Evolutionary conservation across 2,329 filamentous ascomycete species (phyloP).

Genomic region (Sporothrix globosa): DNA sequence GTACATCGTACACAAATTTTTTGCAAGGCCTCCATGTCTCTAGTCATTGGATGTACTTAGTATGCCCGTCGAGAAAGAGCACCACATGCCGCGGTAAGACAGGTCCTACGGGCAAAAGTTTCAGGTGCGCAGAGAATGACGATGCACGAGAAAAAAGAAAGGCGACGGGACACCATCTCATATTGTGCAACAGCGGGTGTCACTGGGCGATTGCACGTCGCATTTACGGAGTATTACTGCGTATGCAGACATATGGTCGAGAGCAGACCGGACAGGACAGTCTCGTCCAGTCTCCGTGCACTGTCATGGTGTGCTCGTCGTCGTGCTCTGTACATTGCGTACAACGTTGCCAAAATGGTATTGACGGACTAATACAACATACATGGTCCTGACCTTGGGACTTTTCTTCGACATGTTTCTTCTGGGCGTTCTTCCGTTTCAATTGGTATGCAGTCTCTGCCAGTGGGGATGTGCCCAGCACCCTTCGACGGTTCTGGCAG

Average conservation of each 20-base stretch:
- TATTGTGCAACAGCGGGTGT: neutral
- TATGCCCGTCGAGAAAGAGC: neutral
- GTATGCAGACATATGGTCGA: no score
- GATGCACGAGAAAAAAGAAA: neutral
- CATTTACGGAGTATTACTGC: no score
- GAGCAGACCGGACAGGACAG: neutral
- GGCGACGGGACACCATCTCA: conserved; percentile 1
- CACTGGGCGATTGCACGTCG: neutral
- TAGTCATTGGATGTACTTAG: neutral
- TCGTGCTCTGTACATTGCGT: neutral
- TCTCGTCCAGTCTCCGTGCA: neutral
- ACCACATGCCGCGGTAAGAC: conserved; percentile 21
- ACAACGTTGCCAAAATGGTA: neutral
- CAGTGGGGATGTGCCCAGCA: neutral
- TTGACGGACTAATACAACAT: no score
- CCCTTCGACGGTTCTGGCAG: neutral
- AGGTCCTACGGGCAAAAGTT: conserved; percentile 24
- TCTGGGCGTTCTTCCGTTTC: conserved; percentile 6
- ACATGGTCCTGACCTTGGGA: neutral
- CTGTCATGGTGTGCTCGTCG: no score
- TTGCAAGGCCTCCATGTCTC: neutral
- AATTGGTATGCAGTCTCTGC: neutral
- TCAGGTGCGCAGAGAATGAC: neutral
- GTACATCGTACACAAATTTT: no score
- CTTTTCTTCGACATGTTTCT: neutral